These are phyloP conservation scores for Populus tomentosa DNA, from an alignment of 441 rosid genomes.

Conservation along the genomic window DNA sequence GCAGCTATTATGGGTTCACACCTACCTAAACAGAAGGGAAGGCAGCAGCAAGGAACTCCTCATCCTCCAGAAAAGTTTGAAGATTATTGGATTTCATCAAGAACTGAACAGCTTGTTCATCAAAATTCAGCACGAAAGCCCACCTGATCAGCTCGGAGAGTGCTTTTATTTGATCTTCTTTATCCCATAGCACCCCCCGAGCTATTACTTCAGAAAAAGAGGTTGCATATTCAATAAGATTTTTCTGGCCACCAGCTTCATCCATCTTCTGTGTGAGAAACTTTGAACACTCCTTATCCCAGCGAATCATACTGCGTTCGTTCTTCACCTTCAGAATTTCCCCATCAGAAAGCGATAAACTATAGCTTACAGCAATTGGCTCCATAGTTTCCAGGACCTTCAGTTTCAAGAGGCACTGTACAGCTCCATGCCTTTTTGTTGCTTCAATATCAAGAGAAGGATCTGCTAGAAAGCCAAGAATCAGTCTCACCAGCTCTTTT, in stretches of 20 bases:
- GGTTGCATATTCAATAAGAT: constrained; percentile 46
- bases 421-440: constrained; percentile 41
- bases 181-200: constrained; percentile 55
- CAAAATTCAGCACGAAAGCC: constrained; percentile 51
- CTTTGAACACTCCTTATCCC: constrained; percentile 50
- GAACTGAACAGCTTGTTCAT: constrained; percentile 50
- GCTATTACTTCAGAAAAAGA: constrained; percentile 50
- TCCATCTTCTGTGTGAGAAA: constrained; percentile 46
- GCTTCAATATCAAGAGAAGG: constrained; percentile 44
- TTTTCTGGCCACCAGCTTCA: constrained; percentile 28
- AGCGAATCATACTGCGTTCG: constrained; percentile 41
- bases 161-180: constrained; percentile 7
- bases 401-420: constrained; percentile 36
- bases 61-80: constrained; percentile 50
- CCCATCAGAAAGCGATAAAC: constrained; percentile 35
- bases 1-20: neutral
- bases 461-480: constrained; percentile 56
- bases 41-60: constrained; percentile 45
- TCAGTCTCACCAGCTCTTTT: constrained; percentile 41
- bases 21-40: constrained; percentile 27
- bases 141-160: constrained; percentile 54
- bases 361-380: constrained; percentile 13
- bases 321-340: constrained; percentile 20
- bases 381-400: constrained; percentile 38
- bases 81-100: constrained; percentile 62